Base-by-base conservation (phyloP, 192 early-diverging fungal genomes). In the Pilaira anomala region DNA sequence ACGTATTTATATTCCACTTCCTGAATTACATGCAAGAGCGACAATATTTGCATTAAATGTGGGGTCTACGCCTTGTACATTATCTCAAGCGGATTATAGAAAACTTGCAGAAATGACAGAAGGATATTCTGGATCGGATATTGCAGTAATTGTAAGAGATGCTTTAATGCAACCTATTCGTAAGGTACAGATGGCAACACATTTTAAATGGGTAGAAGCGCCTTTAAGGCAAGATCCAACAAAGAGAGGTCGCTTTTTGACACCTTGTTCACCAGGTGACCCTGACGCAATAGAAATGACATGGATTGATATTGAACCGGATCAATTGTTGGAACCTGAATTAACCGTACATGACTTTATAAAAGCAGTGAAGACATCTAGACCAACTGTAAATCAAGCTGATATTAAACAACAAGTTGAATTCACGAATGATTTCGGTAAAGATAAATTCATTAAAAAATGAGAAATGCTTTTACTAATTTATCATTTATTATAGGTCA, bases 1-100 rank as follows among this genome's bases (percentile, higher is more conserved):
- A 76, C 83, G 97, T 60, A 98, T 99, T 42, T 99, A 92, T 75
- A 99, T 99, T 49, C 95, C 97, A 44, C 85, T 99, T 57, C 97
- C 97, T 1, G 97, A 98, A 22, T 63, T 79, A 9, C 82, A 85
- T 62, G 96, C 95, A 28, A 85, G 97, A 14, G 85, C 90, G 16
- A 82, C 78, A 57, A 93, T 99, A 93, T 94, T 98, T 78, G 80
- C 87, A 69, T 72, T 99, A 64, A 93, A 99, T 73, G 87, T 97
- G 25, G 96, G 97, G 13, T 82, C 88, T 33, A 98, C 95, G 19
- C 93, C 93, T 40, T 93, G 91, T 63, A 82, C 64, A n/a, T 66
- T 99, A 30, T 81, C 74, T 21, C 60, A 73, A 62, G 72, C 84
- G 30, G 94, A 99, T 68, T 94, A 83, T 69, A 76, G 79, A 51